Percentiles rank a stretch among this genome's conserved stretches.
Conservation (phyloP, 352 stramenopile species). For the Phytophthora pluvialis region DNA sequence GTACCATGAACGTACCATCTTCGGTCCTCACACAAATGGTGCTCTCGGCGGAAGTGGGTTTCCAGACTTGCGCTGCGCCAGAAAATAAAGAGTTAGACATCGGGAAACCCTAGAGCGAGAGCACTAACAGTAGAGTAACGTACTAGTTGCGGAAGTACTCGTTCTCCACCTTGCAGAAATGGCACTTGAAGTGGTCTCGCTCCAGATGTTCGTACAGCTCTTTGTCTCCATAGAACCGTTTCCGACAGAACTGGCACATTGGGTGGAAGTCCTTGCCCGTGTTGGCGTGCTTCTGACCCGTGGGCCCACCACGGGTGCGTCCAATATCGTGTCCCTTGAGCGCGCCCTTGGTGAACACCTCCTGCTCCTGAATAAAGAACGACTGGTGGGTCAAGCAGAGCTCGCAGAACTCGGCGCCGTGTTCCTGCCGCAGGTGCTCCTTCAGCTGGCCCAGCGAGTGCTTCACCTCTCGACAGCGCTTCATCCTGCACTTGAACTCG, state of each 20-base stretch:
- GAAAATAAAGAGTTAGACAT: slow-evolving; percentile 17
- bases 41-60: slow-evolving; percentile 83
- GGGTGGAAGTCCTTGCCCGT: slow-evolving; percentile 84
- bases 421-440: slow-evolving; percentile 69
- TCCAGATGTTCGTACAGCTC: slow-evolving; percentile 89
- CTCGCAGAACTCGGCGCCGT: slow-evolving; percentile 80
- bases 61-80: slow-evolving; percentile 76
- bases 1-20: slow-evolving; percentile 54
- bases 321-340: slow-evolving; percentile 75
- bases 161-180: slow-evolving; percentile 89
- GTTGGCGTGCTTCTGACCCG: slow-evolving; percentile 51
- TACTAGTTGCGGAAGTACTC: slow-evolving; percentile 93
- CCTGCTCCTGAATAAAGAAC: slow-evolving; percentile 85
- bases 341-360: slow-evolving; percentile 76
- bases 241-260: slow-evolving; percentile 90
- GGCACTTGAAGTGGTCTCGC: slow-evolving; percentile 91
- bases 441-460: slow-evolving; percentile 65
- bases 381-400: slow-evolving; percentile 77
- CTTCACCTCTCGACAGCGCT: slow-evolving; percentile 65
- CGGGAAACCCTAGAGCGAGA: not conserved
- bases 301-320: slow-evolving; percentile 42
- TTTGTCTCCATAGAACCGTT: slow-evolving; percentile 85
- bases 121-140: slow-evolving; percentile 20
- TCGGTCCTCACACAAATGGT: slow-evolving; percentile 87
- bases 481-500: slow-evolving; percentile 68